Evolutionary conservation across 2,329 filamentous ascomycete genomes (phyloP), one percentile per base, ranked within the genome.

Genomic region (Helotiales sp.): DNA sequence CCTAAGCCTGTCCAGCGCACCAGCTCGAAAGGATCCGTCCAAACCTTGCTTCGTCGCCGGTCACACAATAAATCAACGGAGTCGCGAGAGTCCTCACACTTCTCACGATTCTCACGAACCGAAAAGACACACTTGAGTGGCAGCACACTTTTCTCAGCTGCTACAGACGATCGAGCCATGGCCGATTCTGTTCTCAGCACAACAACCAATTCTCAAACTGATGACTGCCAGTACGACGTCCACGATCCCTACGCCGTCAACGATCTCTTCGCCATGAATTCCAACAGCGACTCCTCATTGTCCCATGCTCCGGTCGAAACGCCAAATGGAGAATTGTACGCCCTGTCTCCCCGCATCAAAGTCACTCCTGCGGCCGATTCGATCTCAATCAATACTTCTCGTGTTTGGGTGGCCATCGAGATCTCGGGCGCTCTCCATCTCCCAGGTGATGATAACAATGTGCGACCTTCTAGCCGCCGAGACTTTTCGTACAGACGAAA

Each of bases 351-450:
- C 6, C 60, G 70, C 25, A 65, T 74, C 19, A 63, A 53, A 10
- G 56, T 73, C 52, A 72, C 67, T 5, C 64, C 72, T 4, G 69
- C 73, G 62, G 68, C 52, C 27, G 62, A 42, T 5, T 66, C 58
- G 57, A 59, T 75, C 9, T 66, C 69, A 51, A 67, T 63, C 48
- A 66, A 65, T 36, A 61, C 55, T 25, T 68, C 67, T 13, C 66
- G 64, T 22, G 62, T 74, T 6, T 74, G 72, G 69, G 65, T 71
- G 5, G 71, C 72, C n/a, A 63, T 75, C 48, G 69, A 72, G 50
- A 59, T 76, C 33, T 67, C 65, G 19, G 73, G 71, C 15, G 49
- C 58, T 34, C 61, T 71, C 40, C 58, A 61, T 34, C 58, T 38
- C 27, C 62, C 65, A 34, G 63, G 66, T 59, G 59, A 58, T 12